Percentiles rank a stretch among this genome's conserved stretches.
These are phyloP conservation scores for Arxiozyma bovina DNA, from an alignment of 1,139 yeast species.

Conservation along the genomic window DNA sequence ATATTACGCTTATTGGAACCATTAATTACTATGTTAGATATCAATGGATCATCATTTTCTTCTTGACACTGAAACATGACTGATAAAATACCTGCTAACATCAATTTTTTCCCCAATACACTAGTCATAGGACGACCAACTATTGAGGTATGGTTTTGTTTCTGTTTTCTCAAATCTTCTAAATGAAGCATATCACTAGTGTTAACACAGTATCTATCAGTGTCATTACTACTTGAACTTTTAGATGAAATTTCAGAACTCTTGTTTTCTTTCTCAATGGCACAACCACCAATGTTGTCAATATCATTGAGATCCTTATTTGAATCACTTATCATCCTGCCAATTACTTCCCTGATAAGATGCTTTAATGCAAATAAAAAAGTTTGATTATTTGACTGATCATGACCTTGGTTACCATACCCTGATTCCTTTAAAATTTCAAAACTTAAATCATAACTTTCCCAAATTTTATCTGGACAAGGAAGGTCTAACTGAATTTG, in stretches of 20 bases:
- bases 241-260: background rate
- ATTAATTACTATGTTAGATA: constrained; percentile 41
- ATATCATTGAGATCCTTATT: background rate
- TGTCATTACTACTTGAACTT: background rate
- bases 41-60: constrained; percentile 15
- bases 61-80: constrained; percentile 70
- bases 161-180: background rate
- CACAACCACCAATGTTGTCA: background rate
- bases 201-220: background rate
- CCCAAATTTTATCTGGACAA: constrained; percentile 76
- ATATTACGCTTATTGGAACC: constrained; percentile 31
- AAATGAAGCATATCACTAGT: background rate
- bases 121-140: constrained; percentile 9
- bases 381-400: constrained; percentile 20
- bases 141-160: background rate
- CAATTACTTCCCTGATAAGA: constrained; percentile 35
- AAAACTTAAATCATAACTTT: constrained; percentile 33
- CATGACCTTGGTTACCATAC: constrained; percentile 7
- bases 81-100: constrained; percentile 63
- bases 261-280: background rate
- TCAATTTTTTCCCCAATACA: constrained; percentile 50
- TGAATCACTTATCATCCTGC: constrained; percentile 5
- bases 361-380: constrained; percentile 50
- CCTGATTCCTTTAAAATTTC: constrained; percentile 22
- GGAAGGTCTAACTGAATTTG: constrained; percentile 71